phyloP scores from a whole-genome alignment of 1,284 basidiomycete genomes.

The Austropuccinia psidii region DNA sequence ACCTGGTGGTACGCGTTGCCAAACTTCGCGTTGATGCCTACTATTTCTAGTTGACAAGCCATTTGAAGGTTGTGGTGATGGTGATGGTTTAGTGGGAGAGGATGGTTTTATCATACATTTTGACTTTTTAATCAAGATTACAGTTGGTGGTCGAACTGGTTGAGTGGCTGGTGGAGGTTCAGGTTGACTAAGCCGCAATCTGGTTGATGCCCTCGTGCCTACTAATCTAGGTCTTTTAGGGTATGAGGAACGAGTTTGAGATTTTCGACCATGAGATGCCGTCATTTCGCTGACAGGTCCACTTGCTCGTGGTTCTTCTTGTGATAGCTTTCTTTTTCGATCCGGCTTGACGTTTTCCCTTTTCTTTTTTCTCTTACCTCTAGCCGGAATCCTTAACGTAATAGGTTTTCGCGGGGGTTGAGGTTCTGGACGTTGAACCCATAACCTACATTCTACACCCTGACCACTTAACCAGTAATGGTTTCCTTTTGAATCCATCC shows the following conservation, averaged over 20 bases:
- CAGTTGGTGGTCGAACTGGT: conserved; percentile 3
- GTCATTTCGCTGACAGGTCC: background rate
- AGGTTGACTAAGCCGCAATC: background rate
- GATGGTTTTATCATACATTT: no score
- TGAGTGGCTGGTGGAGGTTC: background rate
- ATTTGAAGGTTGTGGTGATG: background rate
- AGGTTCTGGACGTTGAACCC: conserved; percentile 27
- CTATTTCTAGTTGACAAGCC: no score
- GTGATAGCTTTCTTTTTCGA: background rate
- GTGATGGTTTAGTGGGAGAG: background rate
- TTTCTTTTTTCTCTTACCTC: background rate
- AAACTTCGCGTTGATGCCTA: background rate
- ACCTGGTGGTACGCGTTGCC: conserved; percentile 21
- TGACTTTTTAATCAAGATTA: conserved; percentile 23
- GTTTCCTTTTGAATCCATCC: conserved; percentile 5
- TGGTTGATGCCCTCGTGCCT: conserved; percentile 12
- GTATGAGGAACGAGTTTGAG: background rate
- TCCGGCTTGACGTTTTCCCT: background rate
- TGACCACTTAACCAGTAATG: conserved; percentile 28
- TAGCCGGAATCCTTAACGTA: conserved; percentile 9
- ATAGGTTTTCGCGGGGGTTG: conserved; percentile 6
- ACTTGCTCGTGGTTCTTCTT: background rate
- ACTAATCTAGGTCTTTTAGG: background rate
- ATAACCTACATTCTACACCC: conserved; percentile 19
- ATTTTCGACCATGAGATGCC: background rate